phyloP scores from a whole-genome alignment of 352 stramenopile genomes.

The Halophytophthora batemanensis region DNA sequence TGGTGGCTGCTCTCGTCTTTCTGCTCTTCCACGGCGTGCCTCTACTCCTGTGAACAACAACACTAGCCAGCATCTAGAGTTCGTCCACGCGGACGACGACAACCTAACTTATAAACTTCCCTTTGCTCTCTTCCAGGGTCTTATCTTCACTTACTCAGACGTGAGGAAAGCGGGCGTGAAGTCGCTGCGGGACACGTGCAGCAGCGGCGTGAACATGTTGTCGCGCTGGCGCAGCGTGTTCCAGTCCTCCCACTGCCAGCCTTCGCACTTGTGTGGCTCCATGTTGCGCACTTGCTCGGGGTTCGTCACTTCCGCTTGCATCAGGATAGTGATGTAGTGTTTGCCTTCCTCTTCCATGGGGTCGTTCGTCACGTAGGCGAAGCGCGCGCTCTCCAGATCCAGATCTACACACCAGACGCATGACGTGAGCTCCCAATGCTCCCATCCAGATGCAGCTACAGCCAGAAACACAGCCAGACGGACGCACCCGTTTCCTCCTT shows the following conservation, averaged over 20 bases:
- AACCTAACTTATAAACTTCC: slow-evolving; percentile 34
- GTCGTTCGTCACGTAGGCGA: slow-evolving; percentile 82
- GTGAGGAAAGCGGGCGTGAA: slow-evolving; percentile 43
- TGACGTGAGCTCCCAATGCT: neutral
- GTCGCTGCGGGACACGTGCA: slow-evolving; percentile 57
- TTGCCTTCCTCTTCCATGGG: slow-evolving; percentile 78
- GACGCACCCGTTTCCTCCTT: slow-evolving; percentile 76
- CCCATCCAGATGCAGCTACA: neutral
- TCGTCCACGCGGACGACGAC: no score
- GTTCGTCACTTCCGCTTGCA: slow-evolving; percentile 57
- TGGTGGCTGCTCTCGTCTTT: slow-evolving; percentile 36
- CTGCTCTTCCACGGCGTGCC: slow-evolving; percentile 27
- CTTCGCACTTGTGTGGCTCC: slow-evolving; percentile 82
- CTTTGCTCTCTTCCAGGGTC: no score
- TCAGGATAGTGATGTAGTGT: slow-evolving; percentile 87
- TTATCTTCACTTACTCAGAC: no score
- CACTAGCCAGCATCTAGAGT: no score
- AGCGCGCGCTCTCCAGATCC: slow-evolving; percentile 44
- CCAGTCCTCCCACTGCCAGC: slow-evolving; percentile 69
- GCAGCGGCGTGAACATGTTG: slow-evolving; percentile 74
- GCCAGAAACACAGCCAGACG: no score
- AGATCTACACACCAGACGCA: slow-evolving; percentile 38
- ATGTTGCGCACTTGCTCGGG: slow-evolving; percentile 62
- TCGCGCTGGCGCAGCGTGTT: slow-evolving; percentile 42
- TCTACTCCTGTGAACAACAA: no score